phyloP scores from a whole-genome alignment of 495 filamentous ascomycete species.

The Bryoglossum gracile region DNA sequence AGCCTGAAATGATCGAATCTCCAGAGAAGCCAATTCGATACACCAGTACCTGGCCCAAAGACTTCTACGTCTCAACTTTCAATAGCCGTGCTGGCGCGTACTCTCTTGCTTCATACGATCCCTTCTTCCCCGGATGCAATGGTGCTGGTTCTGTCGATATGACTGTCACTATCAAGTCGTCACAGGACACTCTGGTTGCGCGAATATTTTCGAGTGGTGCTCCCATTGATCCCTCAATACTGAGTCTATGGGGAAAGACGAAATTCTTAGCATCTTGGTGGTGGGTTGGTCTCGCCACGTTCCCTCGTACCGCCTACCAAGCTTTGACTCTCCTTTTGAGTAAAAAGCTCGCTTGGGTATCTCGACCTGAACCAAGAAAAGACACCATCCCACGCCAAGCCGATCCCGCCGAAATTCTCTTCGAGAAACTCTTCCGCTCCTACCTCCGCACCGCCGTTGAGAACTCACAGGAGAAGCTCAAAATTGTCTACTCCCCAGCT shows the following conservation, averaged over 20 bases:
- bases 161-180: conserved; percentile 50
- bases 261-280: conserved; percentile 49
- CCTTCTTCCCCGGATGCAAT: conserved; percentile 34
- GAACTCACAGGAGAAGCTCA: conserved; percentile 30
- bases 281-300: conserved; percentile 57
- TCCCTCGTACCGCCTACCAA: conserved; percentile 53
- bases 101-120: conserved; percentile 47
- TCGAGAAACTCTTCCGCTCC: conserved; percentile 44
- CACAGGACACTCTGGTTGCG: conserved; percentile 50
- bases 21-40: not conserved
- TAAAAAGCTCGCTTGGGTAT: conserved; percentile 49
- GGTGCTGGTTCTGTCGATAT: conserved; percentile 38
- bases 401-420: conserved; percentile 33
- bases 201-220: conserved; percentile 40
- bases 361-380: conserved; percentile 46
- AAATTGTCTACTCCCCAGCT: conserved; percentile 43
- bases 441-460: conserved; percentile 44
- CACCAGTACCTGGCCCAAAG: conserved; percentile 50
- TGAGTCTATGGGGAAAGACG: conserved; percentile 34
- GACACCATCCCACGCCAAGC: conserved; percentile 43
- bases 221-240: conserved; percentile 40
- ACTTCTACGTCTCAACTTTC: conserved; percentile 71
- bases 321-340: conserved; percentile 46
- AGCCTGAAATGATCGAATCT: conserved; percentile 7
- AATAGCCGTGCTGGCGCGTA: conserved; percentile 58